Percentiles rank a stretch among this genome's conserved stretches.
Conservation (phyloP, 768 basidiomycete genomes). For the Erythrobasidium yunnanense region DNA sequence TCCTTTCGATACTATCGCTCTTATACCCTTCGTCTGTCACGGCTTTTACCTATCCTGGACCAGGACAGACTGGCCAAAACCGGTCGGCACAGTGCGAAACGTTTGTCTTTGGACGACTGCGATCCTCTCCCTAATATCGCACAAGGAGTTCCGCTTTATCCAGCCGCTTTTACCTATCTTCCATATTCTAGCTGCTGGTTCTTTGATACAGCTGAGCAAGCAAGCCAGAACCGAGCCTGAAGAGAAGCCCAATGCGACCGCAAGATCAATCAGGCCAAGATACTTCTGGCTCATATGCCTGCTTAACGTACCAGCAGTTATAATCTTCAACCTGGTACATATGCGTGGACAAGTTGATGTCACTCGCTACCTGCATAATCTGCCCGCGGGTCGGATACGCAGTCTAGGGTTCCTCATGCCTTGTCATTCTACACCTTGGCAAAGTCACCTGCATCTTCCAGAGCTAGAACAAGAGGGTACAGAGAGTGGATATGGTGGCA, state of each 20-base stretch:
- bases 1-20: constrained; percentile 65
- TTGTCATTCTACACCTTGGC: constrained; percentile 91
- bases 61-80: not conserved
- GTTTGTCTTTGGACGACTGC: constrained; percentile 52
- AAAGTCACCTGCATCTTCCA: constrained; percentile 67
- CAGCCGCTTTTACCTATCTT: constrained; percentile 79
- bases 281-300: constrained; percentile 24
- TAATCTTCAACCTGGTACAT: constrained; percentile 48
- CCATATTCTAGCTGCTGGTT: constrained; percentile 64
- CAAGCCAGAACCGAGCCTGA: constrained; percentile 34
- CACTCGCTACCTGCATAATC: constrained; percentile 54
- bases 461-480: constrained; percentile 47
- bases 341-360: constrained; percentile 67
- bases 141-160: constrained; percentile 97
- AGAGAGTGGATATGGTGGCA: constrained; percentile 39
- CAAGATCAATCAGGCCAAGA: too few relatives aligned
- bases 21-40: constrained; percentile 61
- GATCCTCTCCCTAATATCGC: constrained; percentile 60
- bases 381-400: constrained; percentile 48
- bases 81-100: constrained; percentile 2
- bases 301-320: constrained; percentile 20
- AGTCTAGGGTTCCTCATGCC: constrained; percentile 80
- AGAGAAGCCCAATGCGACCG: not conserved
- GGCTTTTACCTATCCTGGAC: constrained; percentile 45
- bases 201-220: constrained; percentile 49